Evolutionary conservation across 306 rosid species (phyloP), one percentile per base, ranked within the genome.

Genomic region (Dryas drummondii): DNA sequence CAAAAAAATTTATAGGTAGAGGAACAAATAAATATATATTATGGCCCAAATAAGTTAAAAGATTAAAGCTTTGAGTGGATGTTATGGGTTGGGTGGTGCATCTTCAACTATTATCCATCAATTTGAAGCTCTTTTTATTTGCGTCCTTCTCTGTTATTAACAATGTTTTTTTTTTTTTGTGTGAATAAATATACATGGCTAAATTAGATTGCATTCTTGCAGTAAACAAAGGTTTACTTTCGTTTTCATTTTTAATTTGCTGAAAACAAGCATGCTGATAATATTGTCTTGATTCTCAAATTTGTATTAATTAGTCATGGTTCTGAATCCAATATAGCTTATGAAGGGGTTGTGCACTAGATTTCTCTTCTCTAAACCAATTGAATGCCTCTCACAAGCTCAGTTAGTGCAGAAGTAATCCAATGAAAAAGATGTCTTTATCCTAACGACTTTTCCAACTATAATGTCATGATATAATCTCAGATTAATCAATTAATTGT

Each of bases 181-280:
- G 19, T n/a, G 22, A 56, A 6, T 8, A 57, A 70, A 11, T 5
- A 13, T 56, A 9, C 26, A 44, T 71, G 26, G 58, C 22, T 54
- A 15, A 22, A 47, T 56, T n/a, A 12, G 51, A 16, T 41, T 42
- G 9, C 11, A 22, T 45, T 56, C 9, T 42, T 71, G 6, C 27
- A 3, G 32, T 11, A 37, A 37, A 62, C 57, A 27, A 13, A 42
- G 19, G 54, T 59, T 14, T 41, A 15, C 44, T 19, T 15, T 11
- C 32, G 3, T 61, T 71, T 71, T 71, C 8, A 5, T 53, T 73
- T 78, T 67, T 37, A 13, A 4, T 72, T 32, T 17, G 13, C 17
- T 37, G 13, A 42, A 65, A 59, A 60, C 40, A 42, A 54, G 78
- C 50, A 17, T 41, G 42, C 56, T 87, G 72, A 82, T 77, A 42